Evolutionary conservation across 164 flowering plant species (phyloP), one percentile per base, ranked within the genome.

Genomic region (Platanus orientalis): DNA sequence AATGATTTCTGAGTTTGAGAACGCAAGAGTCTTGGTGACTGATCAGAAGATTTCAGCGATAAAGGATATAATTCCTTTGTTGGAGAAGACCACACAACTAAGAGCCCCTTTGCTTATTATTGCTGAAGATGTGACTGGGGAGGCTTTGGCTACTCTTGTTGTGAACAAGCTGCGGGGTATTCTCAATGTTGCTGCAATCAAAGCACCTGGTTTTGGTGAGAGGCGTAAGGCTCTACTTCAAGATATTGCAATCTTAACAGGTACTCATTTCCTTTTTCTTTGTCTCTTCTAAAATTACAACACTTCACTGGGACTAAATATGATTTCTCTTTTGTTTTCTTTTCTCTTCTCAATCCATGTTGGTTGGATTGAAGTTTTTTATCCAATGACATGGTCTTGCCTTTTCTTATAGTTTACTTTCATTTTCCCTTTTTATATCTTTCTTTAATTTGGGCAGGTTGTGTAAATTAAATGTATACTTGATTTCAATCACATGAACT

Each of bases 121-220:
- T 58, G 71, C 92, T 25, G 92, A 84, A 64, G 89, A 84, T 77
- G 72, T 86, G 7, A 87, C 84, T 58, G 81, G 92, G 59, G 92
- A 84, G 40, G 87, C 85, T 2, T 65, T 84, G 21, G 89, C 87
- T 26, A 79, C 85, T 53, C 82, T 86, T 19, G 77, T 86, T 62
- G 54, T 85, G 21, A 83, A 81, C 54, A 87, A 87, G 71, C 81
- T 83, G 51, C 90, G 88, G 53, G 90, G 85, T 42, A 34, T 66
- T 13, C 20, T 57, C 23, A 24, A 84, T 86, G 87, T 86, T 16
- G 82, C 87, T 76, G 87, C 87, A 24, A 66, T 83, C 12, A 86
- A 86, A 70, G 88, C 86, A 40, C 91, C 91, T 65, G 88, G 86
- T 12, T 86, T 80, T 80, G 91, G 89, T 26, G 89, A 86, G 27